Evolutionary conservation across 176 grass and related monocot species (phyloP).

Genomic region (Zea mays): DNA sequence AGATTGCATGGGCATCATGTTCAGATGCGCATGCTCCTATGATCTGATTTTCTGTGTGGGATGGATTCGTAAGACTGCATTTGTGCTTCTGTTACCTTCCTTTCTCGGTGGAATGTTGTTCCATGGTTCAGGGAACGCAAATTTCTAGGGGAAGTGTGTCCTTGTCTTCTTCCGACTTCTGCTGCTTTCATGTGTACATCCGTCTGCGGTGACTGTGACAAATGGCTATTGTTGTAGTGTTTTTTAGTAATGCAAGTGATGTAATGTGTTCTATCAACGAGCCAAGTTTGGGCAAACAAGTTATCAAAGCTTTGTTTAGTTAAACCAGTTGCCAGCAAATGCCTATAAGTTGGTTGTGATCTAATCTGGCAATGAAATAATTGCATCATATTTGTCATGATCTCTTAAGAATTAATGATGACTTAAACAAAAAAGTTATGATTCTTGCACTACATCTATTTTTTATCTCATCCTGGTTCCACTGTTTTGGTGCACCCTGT

Average conservation of each 20-base stretch:
- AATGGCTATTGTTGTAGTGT: not conserved
- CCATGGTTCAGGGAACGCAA: not conserved
- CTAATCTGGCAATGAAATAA: not conserved
- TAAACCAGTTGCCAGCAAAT: not conserved
- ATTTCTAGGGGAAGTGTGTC: not conserved
- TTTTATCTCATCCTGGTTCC: constrained; percentile 3
- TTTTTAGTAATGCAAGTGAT: constrained; percentile 1
- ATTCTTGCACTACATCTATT: not conserved
- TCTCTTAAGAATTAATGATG: constrained; percentile 14
- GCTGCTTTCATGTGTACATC: not conserved
- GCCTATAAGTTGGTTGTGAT: not conserved
- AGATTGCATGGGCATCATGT: not conserved
- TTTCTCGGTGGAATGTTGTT: not conserved
- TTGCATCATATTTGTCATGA: not conserved
- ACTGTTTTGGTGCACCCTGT: not conserved
- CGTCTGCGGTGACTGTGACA: not conserved
- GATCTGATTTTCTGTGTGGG: not conserved
- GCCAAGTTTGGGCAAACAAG: not conserved
- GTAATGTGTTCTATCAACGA: not conserved
- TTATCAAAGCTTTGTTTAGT: not conserved
- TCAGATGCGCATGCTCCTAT: not conserved
- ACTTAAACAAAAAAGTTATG: not conserved
- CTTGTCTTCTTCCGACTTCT: not conserved
- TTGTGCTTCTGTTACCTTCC: not conserved
- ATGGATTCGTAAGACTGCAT: not conserved